A percentile compares a stretch with the other conserved stretches of the same genome.
Conservation (phyloP, 2,329 filamentous ascomycete species). For the Claviceps africana region DNA sequence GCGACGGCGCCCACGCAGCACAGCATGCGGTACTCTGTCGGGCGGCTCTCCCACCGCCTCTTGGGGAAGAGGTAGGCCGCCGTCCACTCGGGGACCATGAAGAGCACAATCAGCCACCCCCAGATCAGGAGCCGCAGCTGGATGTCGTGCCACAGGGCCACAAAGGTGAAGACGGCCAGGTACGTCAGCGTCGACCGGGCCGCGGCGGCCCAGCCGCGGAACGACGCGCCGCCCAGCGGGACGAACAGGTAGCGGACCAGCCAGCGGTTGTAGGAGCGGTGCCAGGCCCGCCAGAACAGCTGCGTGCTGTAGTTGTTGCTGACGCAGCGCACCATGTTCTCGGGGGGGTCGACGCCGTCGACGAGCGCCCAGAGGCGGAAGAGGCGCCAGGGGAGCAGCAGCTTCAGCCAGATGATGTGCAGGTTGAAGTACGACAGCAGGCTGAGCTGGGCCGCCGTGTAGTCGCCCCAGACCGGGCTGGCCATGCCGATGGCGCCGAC, state of each 20-base stretch:
- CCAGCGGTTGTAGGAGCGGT: constrained; percentile 91
- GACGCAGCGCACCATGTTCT: constrained; percentile 97
- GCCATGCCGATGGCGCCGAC: constrained; percentile 82
- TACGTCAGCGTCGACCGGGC: constrained; percentile 59
- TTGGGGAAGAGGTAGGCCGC: constrained; percentile 59
- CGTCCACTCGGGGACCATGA: constrained; percentile 78
- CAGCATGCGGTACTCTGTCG: constrained; percentile 63
- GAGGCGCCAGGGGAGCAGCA: constrained; percentile 93
- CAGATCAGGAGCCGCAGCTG: constrained; percentile 80
- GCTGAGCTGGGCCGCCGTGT: constrained; percentile 75
- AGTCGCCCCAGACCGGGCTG: constrained; percentile 64
- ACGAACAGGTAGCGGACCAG: constrained; percentile 87
- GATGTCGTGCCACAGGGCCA: constrained; percentile 96
- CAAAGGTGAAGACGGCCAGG: constrained; percentile 82
- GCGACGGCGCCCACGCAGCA: constrained; percentile 67
- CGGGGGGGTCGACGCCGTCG: constrained; percentile 85
- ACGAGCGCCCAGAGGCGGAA: constrained; percentile 92
- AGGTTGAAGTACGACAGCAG: constrained; percentile 93
- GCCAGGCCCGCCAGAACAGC: constrained; percentile 93
- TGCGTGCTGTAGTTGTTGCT: constrained; percentile 85
- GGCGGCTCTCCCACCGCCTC: constrained; percentile 53
- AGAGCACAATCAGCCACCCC: constrained; percentile 93
- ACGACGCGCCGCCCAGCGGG: constrained; percentile 62
- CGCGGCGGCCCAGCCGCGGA: constrained; percentile 28
- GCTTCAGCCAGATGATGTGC: constrained; percentile 94